A percentile compares a stretch with the other conserved stretches of the same genome.
These are phyloP conservation scores for Phlebopus sp. DNA, from an alignment of 1,284 basidiomycete species.

Conservation along the genomic window DNA sequence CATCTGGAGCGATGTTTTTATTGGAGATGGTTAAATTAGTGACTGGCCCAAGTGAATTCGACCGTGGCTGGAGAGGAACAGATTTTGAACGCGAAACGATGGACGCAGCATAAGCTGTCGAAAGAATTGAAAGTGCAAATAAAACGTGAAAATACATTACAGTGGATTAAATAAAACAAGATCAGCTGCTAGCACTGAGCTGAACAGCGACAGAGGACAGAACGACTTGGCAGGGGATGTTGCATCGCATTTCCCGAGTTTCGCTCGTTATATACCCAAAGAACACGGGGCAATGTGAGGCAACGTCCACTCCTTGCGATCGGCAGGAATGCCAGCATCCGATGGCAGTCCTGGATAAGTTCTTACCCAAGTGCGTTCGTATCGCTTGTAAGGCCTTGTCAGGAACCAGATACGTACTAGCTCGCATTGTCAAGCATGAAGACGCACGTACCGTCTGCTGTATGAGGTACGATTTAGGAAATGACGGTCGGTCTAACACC, in stretches of 20 bases:
- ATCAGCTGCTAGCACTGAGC: background rate
- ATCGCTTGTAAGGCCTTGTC: background rate
- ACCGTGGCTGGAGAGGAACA: background rate
- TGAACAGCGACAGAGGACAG: background rate
- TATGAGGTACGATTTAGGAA: background rate
- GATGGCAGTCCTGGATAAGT: no score
- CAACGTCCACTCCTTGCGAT: no score
- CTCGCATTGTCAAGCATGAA: background rate
- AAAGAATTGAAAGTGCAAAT: constrained; percentile 6
- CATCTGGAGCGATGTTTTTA: constrained; percentile 38
- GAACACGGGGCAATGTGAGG: background rate
- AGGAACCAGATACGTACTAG: background rate
- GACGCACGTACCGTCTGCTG: background rate
- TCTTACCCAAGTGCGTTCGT: no score
- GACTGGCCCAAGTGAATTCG: constrained; percentile 25
- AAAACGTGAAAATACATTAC: constrained; percentile 13
- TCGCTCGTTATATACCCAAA: background rate
- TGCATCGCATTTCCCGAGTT: no score
- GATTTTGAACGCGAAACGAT: constrained; percentile 16
- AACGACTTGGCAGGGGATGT: background rate
- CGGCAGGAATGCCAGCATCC: no score
- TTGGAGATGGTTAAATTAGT: constrained; percentile 36
- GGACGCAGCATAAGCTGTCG: constrained; percentile 14
- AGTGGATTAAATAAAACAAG: background rate
- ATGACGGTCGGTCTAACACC: background rate